These are phyloP conservation scores for Pseudogymnoascus sp. DNA, from an alignment of 2,329 filamentous ascomycete species.

Conservation along the genomic window DNA sequence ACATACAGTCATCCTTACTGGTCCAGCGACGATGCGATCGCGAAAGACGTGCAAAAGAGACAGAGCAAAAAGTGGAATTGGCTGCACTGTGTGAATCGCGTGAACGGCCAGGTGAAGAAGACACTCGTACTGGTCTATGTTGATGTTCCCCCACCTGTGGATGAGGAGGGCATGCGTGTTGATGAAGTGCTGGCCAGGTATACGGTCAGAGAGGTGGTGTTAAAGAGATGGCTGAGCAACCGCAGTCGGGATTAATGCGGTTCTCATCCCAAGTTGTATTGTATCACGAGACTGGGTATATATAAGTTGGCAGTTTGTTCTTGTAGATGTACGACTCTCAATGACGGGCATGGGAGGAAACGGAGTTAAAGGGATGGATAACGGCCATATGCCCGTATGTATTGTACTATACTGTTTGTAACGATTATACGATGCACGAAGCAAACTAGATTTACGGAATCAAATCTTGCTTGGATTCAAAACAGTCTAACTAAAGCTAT, in stretches of 20 bases:
- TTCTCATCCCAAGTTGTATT: neutral
- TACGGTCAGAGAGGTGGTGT: conserved; percentile 69
- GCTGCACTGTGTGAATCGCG: conserved; percentile 84
- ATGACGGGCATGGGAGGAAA: neutral
- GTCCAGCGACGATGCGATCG: conserved; percentile 44
- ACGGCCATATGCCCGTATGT: neutral
- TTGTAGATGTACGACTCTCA: neutral
- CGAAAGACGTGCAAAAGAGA: conserved; percentile 45
- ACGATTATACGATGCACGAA: neutral
- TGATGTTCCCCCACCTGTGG: conserved; percentile 68
- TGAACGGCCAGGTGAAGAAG: conserved; percentile 85
- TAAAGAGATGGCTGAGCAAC: conserved; percentile 81
- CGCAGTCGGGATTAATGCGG: conserved; percentile 45
- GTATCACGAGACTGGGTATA: neutral
- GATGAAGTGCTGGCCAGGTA: conserved; percentile 61
- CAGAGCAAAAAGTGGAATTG: conserved; percentile 63
- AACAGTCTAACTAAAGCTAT: neutral
- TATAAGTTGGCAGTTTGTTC: neutral
- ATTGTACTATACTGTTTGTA: conserved; percentile 1
- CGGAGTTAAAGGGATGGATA: neutral
- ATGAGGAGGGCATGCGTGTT: conserved; percentile 48
- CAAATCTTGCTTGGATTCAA: neutral
- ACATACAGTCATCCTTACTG: conserved; percentile 72
- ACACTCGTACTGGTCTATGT: conserved; percentile 86
- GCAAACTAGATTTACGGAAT: neutral